Base-by-base conservation (phyloP, 768 basidiomycete species). In the Leccinum subgranulosum region DNA sequence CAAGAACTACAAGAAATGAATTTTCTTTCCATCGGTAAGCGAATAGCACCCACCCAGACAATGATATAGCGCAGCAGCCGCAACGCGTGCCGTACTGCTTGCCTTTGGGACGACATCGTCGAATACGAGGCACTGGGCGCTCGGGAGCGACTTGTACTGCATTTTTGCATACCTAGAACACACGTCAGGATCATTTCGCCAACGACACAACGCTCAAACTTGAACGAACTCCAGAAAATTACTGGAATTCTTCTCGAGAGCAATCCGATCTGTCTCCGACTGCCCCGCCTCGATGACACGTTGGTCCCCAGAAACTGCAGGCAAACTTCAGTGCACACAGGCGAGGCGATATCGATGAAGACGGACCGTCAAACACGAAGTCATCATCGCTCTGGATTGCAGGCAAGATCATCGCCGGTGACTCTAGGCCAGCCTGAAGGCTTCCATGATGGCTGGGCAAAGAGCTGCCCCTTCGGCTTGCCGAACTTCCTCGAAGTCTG, bases 1-100 rank as follows among this genome's bases (percentile, higher is more conserved):
- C 81, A 48, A 94, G 80, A 53, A 90, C 92, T 94, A 61, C 31
- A 47, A 53, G 31, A 34, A 46, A 56, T 8, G 33, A 41, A 41
- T 0, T 43, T 19, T 43, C n/a, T 43, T 43, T 11, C 9, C 19
- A 11, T 43, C 41, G 10, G n/a, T 43, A 19, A 19, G 41, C 19
- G 19, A 43, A 12, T 19, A 19, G 19, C 19, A 43, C 79, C 36
- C 57, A 92, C 92, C 90, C 45, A 94, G 78, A 68, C 90, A 92
- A 62, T 94, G 90, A 70, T 94, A 91, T 69, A 94, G 86, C 4
- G 85, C 92, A 15, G 88, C 83, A 9, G 91, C 85, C 10, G 89
- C 92, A 36, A 93, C 87, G 66, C 86, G 89, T 10, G 82, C 79
- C 4, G 87, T 89, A 63, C 86, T 90, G 1, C 86, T 82, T 46